Base-by-base conservation (phyloP, 2,329 filamentous ascomycete genomes). In the Phoma herbarum region DNA sequence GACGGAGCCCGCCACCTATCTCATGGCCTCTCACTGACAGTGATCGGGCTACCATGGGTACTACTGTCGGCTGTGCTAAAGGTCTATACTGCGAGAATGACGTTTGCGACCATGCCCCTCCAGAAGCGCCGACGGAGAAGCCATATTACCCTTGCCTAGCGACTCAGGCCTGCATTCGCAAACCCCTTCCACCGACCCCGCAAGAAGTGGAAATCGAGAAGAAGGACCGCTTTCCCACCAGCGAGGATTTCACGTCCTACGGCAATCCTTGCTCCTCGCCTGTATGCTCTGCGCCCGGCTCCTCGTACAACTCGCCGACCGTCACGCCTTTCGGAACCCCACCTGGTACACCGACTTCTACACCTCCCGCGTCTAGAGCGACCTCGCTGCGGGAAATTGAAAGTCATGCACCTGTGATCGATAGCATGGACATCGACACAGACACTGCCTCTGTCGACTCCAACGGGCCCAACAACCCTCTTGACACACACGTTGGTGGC, bases 241-340 rank as follows among this genome's bases (percentile, higher is more conserved):
- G 39, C 7, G 26, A 31, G 1, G 22, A 4, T 5, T 20, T 44
- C 28, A 35, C 2, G 7, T 9, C 16, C 7, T 16, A 35, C 1
- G 49, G 28, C 26, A 20, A 31, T 11, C 9, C 39, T 8, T 44
- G 39, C 28, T 22, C 20, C 2, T 35, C 49, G 23, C 11, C 16
- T 5, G 20, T 29, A n/a, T 44, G 49, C 20, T 33, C 48, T 18
- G 28, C 48, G 16, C 37, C 20, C 9, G 23, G 42, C 20, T 52
- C 39, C 8, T 11, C 2, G 18, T 52, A 43, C 28, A 16, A 10
- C 16, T 33, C 18, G 3, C 26, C 28, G 6, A 26, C 12, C 3
- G 16, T 16, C 10, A 31, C 39, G 12, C 48, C 48, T 43, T 52
- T 52, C 23, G 48, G 26, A 29, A 43, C 39, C 14, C 48, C 48